Evolutionary conservation across 2,329 filamentous ascomycete species (phyloP).

Genomic region (Onygena corvina): DNA sequence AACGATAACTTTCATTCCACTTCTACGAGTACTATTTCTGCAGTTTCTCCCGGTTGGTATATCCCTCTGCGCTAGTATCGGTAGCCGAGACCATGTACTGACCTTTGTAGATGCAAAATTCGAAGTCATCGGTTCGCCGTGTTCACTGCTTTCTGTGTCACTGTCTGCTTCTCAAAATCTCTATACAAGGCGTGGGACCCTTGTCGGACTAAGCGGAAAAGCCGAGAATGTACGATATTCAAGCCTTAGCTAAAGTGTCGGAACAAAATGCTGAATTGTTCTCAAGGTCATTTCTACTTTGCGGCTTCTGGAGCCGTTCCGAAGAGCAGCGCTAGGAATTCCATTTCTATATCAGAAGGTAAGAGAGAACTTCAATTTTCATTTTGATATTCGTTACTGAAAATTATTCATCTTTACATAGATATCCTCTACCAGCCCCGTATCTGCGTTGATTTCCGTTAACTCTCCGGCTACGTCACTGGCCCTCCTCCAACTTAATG

Average conservation of each 20-base stretch:
- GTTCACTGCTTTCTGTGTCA: slow-evolving; percentile 85
- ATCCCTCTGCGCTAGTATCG: neutral
- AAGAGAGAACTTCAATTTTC: slow-evolving; percentile 5
- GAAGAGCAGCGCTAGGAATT: slow-evolving; percentile 66
- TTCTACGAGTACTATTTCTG: slow-evolving; percentile 28
- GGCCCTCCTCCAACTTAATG: slow-evolving; percentile 77
- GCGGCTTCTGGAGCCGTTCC: slow-evolving; percentile 71
- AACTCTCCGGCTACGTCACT: slow-evolving; percentile 80
- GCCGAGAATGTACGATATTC: slow-evolving; percentile 60
- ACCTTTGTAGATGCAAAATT: slow-evolving; percentile 69
- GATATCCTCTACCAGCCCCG: slow-evolving; percentile 73
- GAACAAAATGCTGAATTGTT: slow-evolving; percentile 3
- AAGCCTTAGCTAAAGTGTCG: neutral
- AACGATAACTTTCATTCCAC: slow-evolving; percentile 27
- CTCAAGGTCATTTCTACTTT: slow-evolving; percentile 72
- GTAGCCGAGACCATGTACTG: neutral
- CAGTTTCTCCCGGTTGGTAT: slow-evolving; percentile 32
- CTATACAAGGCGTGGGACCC: slow-evolving; percentile 80
- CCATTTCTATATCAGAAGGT: slow-evolving; percentile 84
- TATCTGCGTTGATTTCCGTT: slow-evolving; percentile 78
- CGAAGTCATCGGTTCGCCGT: slow-evolving; percentile 81
- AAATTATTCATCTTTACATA: slow-evolving; percentile 25
- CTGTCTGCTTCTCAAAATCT: slow-evolving; percentile 88
- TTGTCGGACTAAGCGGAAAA: slow-evolving; percentile 82
- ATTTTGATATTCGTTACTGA: neutral